Percentiles rank a stretch among this genome's conserved stretches.
Evolutionary conservation across 306 rosid genomes (phyloP).

Genomic region (Gleditsia sinensis): DNA sequence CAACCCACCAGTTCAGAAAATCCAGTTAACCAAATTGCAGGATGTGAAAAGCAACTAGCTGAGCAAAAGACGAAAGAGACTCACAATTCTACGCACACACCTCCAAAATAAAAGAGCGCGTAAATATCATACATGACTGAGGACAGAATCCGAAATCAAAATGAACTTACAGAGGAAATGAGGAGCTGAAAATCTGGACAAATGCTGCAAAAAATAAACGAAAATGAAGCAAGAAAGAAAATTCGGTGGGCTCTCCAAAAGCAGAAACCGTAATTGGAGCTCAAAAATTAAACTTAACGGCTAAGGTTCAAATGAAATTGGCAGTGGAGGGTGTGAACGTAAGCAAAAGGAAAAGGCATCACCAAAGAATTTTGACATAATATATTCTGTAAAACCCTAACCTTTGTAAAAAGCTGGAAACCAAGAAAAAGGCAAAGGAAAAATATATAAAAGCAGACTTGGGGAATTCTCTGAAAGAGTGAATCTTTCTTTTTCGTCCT

Average conservation of each 20-base stretch:
- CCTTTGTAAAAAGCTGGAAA: conserved; percentile 41
- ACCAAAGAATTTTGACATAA: background rate
- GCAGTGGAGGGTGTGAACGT: conserved; percentile 39
- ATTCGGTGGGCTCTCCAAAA: conserved; percentile 28
- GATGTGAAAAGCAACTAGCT: background rate
- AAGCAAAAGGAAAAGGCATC: conserved; percentile 31
- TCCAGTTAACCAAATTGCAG: conserved; percentile 23
- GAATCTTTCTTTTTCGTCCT: conserved; percentile 11
- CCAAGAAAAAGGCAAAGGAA: conserved; percentile 23
- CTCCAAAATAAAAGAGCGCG: background rate
- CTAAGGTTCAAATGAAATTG: conserved; percentile 54
- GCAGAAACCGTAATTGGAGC: conserved; percentile 22
- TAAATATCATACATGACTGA: conserved; percentile 7
- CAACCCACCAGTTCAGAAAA: conserved; percentile 25
- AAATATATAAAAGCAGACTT: conserved; percentile 38
- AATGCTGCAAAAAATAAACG: conserved; percentile 10
- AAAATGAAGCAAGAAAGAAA: conserved; percentile 30
- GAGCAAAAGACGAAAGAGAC: background rate
- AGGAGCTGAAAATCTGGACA: conserved; percentile 40
- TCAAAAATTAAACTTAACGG: conserved; percentile 43
- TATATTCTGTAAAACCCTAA: conserved; percentile 42
- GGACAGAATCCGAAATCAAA: conserved; percentile 19
- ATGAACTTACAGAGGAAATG: conserved; percentile 42
- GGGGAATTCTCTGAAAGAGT: conserved; percentile 32
- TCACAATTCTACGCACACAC: conserved; percentile 15